Evolutionary conservation across 176 grass and related monocot genomes (phyloP).

Genomic region (Puya raimondii): DNA sequence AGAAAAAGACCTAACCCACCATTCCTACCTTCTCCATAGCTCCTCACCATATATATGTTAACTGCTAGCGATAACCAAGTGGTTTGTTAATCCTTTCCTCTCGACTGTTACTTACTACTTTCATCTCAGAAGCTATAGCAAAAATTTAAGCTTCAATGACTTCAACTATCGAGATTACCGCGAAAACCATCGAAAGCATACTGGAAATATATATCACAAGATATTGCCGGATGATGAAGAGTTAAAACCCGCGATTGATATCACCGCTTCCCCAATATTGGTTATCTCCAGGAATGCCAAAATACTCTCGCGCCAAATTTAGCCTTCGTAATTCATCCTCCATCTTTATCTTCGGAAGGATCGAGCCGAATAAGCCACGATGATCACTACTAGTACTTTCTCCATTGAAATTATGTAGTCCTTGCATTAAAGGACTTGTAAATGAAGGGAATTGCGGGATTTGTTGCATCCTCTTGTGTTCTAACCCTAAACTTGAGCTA

Average conservation of each 20-base stretch:
- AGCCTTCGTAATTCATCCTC: constrained; percentile 38
- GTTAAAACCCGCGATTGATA: constrained; percentile 73
- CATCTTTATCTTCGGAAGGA: constrained; percentile 74
- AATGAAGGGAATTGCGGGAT: constrained; percentile 75
- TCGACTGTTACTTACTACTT: too few species aligned
- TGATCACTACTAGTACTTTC: constrained; percentile 6
- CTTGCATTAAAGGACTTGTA: constrained; percentile 29
- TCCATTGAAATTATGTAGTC: constrained; percentile 47
- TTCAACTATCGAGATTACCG: not conserved
- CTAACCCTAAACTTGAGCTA: constrained; percentile 34
- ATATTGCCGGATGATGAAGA: constrained; percentile 60
- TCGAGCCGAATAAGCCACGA: not conserved
- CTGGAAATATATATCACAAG: constrained; percentile 29
- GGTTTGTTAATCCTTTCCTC: too few species aligned
- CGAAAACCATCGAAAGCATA: not conserved
- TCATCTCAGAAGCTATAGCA: not conserved
- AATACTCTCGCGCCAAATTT: constrained; percentile 46
- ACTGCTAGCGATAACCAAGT: too few species aligned
- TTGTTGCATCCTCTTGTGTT: constrained; percentile 62
- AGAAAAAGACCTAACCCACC: constrained; percentile 23
- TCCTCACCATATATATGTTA: too few species aligned
- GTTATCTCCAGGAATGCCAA: constrained; percentile 44
- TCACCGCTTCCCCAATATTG: constrained; percentile 48
- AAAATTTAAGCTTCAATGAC: not conserved
- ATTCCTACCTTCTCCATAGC: not conserved